A percentile compares a stretch with the other conserved stretches of the same genome.
These are phyloP conservation scores for Podosphaera xanthii DNA, from an alignment of 2,329 filamentous ascomycete genomes.

Conservation along the genomic window DNA sequence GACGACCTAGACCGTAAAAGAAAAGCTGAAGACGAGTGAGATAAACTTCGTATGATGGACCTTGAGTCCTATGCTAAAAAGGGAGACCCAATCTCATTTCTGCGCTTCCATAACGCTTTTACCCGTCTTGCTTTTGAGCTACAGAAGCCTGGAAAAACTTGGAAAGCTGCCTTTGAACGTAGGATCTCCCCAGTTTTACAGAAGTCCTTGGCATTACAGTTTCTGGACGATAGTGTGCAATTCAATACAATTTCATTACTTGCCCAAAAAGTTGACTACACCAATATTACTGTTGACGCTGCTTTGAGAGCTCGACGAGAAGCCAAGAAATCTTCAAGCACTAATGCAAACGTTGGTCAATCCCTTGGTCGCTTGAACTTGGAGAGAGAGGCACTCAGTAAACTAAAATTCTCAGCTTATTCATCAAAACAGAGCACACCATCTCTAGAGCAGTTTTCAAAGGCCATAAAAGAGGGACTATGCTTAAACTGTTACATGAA, in stretches of 20 bases:
- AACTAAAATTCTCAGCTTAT: not conserved
- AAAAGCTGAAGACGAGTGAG: not conserved
- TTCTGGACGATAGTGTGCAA: not conserved
- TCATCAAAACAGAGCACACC: not conserved
- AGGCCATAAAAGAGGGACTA: not conserved
- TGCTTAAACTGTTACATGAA: not conserved
- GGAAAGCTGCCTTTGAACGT: not conserved
- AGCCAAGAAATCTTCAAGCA: no score
- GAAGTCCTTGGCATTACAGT: not conserved
- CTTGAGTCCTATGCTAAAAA: not conserved
- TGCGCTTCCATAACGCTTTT: not conserved
- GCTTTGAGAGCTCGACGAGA: not conserved
- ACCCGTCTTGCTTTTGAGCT: not conserved
- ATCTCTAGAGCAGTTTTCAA: not conserved
- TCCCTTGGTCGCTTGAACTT: no score
- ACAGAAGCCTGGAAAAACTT: not conserved
- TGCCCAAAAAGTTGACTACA: not conserved
- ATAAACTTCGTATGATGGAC: not conserved
- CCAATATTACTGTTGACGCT: not conserved
- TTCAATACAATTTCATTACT: not conserved
- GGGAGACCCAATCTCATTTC: not conserved
- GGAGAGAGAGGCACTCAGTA: not conserved
- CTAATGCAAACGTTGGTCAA: no score
- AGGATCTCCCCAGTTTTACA: not conserved
- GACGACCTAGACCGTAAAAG: not conserved